Evolutionary conservation across 805 yeast genomes (phyloP), one percentile per base, ranked within the genome.

Genomic region (Teunomyces gatunensis): DNA sequence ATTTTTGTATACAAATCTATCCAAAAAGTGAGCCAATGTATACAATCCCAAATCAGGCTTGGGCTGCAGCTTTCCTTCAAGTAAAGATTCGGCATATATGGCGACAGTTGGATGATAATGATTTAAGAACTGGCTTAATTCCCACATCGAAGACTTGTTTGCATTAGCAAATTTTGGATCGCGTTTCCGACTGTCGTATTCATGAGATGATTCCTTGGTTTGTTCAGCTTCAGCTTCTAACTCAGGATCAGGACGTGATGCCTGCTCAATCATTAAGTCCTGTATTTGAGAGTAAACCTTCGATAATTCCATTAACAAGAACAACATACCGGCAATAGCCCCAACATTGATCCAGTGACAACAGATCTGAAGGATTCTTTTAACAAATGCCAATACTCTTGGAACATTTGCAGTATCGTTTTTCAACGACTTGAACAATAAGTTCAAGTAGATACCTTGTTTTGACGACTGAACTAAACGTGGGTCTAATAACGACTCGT

Each of bases 101-200:
- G 87, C 77, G 34, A 92, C 87, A 0, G 97, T 88, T 33, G 99
- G 99, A 64, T 94, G 99, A 74, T 81, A 94, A 69, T 92, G 97
- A 49, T 77, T 74, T 44, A 83, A 62, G 61, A 94, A 85, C 29
- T 82, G 86, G 35, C 75, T 70, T 9, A 90, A 63, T 70, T 94
- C 99, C 97, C 97, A 94, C 44, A 92, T 67, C 1, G 92, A 84
- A 0, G 96, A 75, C 42, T 76, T 78, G 39, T 82, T 83, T 4
- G 97, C 97, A 63, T 88, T 78, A n/a, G 97, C 89, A 62, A 68
- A 89, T 54, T 80, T 77, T n/a, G 99, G 99, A 63, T 94, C 98
- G 64, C 98, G 82, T 61, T 88, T 89, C 59, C 83, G 83, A 30
- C 95, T 81, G 66, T 94, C 97, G 63, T 94, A 94, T 10, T 53